Evolutionary conservation across 2,329 filamentous ascomycete species (phyloP), one percentile per base, ranked within the genome.

Genomic region (Basipetospora chlamydospora): DNA sequence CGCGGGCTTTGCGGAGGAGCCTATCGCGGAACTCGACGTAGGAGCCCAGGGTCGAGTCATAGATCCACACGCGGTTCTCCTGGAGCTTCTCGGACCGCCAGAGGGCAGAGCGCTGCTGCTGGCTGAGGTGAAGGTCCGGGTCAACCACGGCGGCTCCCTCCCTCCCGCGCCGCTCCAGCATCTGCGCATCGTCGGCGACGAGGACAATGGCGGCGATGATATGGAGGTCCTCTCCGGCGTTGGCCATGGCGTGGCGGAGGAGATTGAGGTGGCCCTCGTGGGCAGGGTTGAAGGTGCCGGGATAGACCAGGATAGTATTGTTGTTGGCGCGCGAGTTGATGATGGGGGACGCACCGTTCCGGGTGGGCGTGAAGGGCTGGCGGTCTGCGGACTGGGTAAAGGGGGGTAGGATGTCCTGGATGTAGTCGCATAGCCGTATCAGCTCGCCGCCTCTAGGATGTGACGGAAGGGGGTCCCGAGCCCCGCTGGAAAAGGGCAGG

Each of bases 261-360:
- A 59, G 47, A 0, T 52, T 40, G 1, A 51, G 30, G 31, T 60
- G 57, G 0, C 56, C 55, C 5, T 39, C 43, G 34, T 59, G 55
- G 11, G 57, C 55, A 1, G 57, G 57, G 35, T 60, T 59, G 44
- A 59, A 59, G 8, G 49, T 51, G 1, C 57, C 57, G 1, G 54
- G 54, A 35, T 47, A 59, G 2, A 59, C 16, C 2, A 60, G 41
- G n/a, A 59, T 47, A 7, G 44, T 40, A 28, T 54, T 55, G 1
- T 11, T 11, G 8, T 44, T 40, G 2, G 43, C 44, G 18, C 11
- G 25, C 16, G 29, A 28, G 21, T 28, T 33, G 28, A 22, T 28
- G 7, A 26, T 25, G 11, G 26, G 25, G n/a, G n/a, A n/a, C n/a
- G n/a, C n/a, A n/a, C n/a, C n/a, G n/a, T 25, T 3, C n/a, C 16